Evolutionary conservation across 345 rosid species (phyloP).

Genomic region (Brassica carinata): DNA sequence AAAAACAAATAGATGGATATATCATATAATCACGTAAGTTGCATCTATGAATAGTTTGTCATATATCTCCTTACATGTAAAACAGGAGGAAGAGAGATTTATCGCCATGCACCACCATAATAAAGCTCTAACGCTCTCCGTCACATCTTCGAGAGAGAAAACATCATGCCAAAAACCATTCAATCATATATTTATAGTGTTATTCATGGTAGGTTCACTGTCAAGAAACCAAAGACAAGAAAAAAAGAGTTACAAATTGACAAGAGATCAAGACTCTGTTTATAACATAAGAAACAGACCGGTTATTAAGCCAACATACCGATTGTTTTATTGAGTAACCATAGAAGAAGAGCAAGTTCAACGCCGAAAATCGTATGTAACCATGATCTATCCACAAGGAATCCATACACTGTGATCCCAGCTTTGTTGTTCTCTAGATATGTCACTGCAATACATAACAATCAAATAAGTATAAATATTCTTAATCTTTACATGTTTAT

Average conservation of each 20-base stretch:
- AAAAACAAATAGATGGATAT: not conserved
- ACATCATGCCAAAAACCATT: slow-evolving; percentile 20
- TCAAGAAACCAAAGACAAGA: slow-evolving; percentile 4
- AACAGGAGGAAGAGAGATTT: not conserved
- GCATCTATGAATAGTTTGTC: slow-evolving; percentile 5
- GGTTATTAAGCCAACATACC: slow-evolving; percentile 45
- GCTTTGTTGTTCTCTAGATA: slow-evolving; percentile 84
- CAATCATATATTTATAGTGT: not conserved
- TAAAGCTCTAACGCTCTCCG: slow-evolving; percentile 7
- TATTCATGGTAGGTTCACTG: slow-evolving; percentile 40
- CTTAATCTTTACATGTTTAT: no score
- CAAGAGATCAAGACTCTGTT: no score
- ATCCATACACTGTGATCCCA: slow-evolving; percentile 86
- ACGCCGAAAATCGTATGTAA: slow-evolving; percentile 79
- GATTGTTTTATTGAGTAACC: slow-evolving; percentile 89
- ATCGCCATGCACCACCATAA: not conserved
- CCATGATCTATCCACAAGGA: slow-evolving; percentile 82
- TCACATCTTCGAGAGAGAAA: slow-evolving; percentile 3
- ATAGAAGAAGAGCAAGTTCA: slow-evolving; percentile 77
- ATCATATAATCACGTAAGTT: no score
- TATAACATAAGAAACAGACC: not conserved
- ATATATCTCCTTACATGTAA: slow-evolving; percentile 1
- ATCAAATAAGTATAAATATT: not conserved
- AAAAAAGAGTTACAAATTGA: slow-evolving; percentile 17
- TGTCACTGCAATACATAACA: slow-evolving; percentile 53